A percentile compares a stretch with the other conserved stretches of the same genome.
Conservation (phyloP, 2,329 filamentous ascomycete species). For the Ophiostoma pallidulum region DNA sequence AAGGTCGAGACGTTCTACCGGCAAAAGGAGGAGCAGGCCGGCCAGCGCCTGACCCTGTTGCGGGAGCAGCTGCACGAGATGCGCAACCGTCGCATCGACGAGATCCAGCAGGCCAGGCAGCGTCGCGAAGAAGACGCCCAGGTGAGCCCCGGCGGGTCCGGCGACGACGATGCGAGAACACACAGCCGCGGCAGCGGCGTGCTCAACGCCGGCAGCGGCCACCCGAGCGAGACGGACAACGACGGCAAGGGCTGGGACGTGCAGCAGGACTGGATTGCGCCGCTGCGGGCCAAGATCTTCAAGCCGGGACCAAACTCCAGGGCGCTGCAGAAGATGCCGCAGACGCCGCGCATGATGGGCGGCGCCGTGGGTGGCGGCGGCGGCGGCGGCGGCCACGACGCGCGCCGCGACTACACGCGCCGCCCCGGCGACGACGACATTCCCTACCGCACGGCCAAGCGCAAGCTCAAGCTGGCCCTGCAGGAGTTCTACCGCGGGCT, state of each 20-base stretch:
- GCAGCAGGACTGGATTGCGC: constrained; percentile 36
- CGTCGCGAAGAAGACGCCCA: constrained; percentile 17
- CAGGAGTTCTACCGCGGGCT: constrained; percentile 90
- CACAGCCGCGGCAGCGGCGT: background rate
- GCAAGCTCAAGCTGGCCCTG: constrained; percentile 81
- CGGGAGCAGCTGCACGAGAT: constrained; percentile 86
- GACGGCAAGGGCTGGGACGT: constrained; percentile 16
- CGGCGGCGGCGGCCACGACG: constrained; percentile 20
- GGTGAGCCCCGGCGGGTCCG: constrained; percentile 18
- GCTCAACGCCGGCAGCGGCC: constrained; percentile 9
- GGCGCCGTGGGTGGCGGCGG: constrained; percentile 10
- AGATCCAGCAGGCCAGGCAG: constrained; percentile 44
- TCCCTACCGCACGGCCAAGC: constrained; percentile 77
- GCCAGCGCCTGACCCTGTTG: constrained; percentile 57
- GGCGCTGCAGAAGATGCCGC: constrained; percentile 45
- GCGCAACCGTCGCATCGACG: constrained; percentile 70
- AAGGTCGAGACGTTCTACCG: constrained; percentile 91
- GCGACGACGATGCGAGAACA: background rate
- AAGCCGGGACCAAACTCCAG: constrained; percentile 52
- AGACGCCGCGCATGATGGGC: constrained; percentile 36
- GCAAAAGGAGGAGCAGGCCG: constrained; percentile 78
- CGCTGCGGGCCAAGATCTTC: constrained; percentile 45
- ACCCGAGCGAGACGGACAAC: constrained; percentile 19
- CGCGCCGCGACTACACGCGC: constrained; percentile 39
- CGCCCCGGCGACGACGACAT: constrained; percentile 51